These are phyloP conservation scores for Ensete glaucum DNA, from an alignment of 176 grass and related monocot genomes.

Conservation along the genomic window DNA sequence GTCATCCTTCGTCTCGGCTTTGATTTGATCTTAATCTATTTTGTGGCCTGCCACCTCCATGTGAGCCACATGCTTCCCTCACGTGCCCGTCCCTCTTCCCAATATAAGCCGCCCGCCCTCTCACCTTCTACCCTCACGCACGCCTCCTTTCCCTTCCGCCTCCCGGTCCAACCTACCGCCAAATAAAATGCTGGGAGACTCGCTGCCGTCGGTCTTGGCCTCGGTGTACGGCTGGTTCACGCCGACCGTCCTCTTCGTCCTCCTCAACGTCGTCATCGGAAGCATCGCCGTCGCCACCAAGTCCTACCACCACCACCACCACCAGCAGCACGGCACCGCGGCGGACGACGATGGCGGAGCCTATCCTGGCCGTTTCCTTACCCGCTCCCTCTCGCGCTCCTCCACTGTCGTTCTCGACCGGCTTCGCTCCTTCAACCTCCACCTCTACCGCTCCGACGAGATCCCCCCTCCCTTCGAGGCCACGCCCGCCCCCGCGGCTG, in stretches of 20 bases:
- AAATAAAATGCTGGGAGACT: conserved; percentile 43
- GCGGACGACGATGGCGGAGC: not conserved
- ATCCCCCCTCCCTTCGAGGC: not conserved
- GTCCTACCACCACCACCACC: not conserved
- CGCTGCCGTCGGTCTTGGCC: conserved; percentile 48
- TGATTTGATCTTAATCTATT: no score
- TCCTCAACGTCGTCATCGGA: conserved; percentile 90
- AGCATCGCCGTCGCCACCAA: conserved; percentile 90
- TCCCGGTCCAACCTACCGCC: not conserved
- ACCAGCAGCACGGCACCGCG: not conserved
- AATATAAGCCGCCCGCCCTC: no score
- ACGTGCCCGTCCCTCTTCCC: no score
- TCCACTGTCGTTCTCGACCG: conserved; percentile 67
- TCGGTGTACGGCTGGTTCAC: conserved; percentile 65
- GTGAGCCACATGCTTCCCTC: no score
- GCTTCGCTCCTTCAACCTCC: conserved; percentile 44
- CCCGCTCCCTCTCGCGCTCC: conserved; percentile 36
- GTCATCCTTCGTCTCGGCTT: no score
- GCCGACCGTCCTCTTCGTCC: conserved; percentile 61
- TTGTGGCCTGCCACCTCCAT: not conserved
- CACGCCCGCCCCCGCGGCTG: not conserved
- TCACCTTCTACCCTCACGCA: no score
- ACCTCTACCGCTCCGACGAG: conserved; percentile 18
- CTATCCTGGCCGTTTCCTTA: not conserved
- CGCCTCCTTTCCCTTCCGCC: not conserved